These are phyloP conservation scores for Pythium phragmitis DNA, from an alignment of 352 stramenopile genomes.

Conservation along the genomic window DNA sequence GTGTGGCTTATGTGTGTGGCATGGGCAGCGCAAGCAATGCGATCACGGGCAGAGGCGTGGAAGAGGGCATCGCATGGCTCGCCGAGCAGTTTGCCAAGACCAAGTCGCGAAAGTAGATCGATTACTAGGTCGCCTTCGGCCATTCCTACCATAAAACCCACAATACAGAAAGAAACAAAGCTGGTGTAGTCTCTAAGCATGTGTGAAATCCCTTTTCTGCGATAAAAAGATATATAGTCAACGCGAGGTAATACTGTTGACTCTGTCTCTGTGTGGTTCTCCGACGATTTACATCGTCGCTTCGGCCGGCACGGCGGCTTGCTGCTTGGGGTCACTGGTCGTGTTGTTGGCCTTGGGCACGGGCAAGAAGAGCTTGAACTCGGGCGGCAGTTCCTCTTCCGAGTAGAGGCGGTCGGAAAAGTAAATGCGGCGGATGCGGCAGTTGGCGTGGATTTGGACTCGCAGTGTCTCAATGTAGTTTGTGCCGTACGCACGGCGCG, in stretches of 20 bases:
- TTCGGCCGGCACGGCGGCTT: slow-evolving; percentile 18
- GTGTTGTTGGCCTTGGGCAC: slow-evolving; percentile 87
- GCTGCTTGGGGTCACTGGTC: slow-evolving; percentile 44
- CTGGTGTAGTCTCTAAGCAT: background rate
- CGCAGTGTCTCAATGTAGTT: slow-evolving; percentile 98
- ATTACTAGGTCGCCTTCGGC: background rate
- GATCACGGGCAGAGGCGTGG: slow-evolving; percentile 69
- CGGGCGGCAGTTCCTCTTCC: slow-evolving; percentile 95
- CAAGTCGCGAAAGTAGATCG: slow-evolving; percentile 51
- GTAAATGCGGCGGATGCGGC: slow-evolving; percentile 96
- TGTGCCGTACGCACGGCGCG: slow-evolving; percentile 94
- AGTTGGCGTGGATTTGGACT: slow-evolving; percentile 98
- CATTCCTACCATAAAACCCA: background rate
- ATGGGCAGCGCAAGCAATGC: slow-evolving; percentile 72
- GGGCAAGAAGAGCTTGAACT: slow-evolving; percentile 98
- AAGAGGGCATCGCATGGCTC: slow-evolving; percentile 84
- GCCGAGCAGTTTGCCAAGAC: slow-evolving; percentile 68
- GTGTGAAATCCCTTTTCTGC: too few species aligned
- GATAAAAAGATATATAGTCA: background rate
- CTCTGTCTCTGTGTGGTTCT: too few species aligned
- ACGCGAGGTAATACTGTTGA: too few species aligned
- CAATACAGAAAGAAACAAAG: background rate
- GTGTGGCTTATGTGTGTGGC: background rate
- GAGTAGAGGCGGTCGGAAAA: slow-evolving; percentile 97
- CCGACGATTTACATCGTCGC: slow-evolving; percentile 10